Conservation (phyloP, 1,139 yeast genomes). For the Debaryomyces sp. region DNA sequence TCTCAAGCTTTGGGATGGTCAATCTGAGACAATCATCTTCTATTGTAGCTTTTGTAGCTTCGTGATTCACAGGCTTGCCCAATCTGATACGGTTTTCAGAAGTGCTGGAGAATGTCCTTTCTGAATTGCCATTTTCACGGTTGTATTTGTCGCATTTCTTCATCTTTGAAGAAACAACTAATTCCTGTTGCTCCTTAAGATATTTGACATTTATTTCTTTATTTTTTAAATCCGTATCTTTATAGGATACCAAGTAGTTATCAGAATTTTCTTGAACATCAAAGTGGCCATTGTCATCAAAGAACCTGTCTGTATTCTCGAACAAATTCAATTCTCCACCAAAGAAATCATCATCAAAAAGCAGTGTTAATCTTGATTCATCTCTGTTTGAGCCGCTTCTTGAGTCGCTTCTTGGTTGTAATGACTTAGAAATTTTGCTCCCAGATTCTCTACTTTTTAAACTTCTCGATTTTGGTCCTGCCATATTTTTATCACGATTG, state of each 20-base stretch:
- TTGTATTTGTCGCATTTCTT: slow-evolving; percentile 17
- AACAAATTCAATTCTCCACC: not conserved
- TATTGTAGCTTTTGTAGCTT: slow-evolving; percentile 25
- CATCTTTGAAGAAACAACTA: slow-evolving; percentile 21
- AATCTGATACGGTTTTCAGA: slow-evolving; percentile 26
- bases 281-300: slow-evolving; percentile 17
- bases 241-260: slow-evolving; percentile 24
- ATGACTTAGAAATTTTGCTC: not conserved
- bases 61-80: slow-evolving; percentile 26
- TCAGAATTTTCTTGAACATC: slow-evolving; percentile 27
- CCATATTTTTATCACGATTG: slow-evolving; percentile 11
- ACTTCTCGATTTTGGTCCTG: not conserved
- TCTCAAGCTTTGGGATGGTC: slow-evolving; percentile 27
- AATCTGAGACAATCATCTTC: slow-evolving; percentile 23
- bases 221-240: slow-evolving; percentile 21
- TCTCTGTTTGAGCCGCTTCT: not conserved
- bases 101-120: slow-evolving; percentile 17
- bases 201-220: slow-evolving; percentile 29
- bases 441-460: not conserved
- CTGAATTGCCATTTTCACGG: slow-evolving; percentile 18
- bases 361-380: not conserved
- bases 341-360: not conserved
- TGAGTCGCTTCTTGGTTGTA: not conserved
- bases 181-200: slow-evolving; percentile 26
- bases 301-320: not conserved